These are phyloP conservation scores for Sarcodon sp. DNA, from an alignment of 768 basidiomycete genomes.

Conservation along the genomic window DNA sequence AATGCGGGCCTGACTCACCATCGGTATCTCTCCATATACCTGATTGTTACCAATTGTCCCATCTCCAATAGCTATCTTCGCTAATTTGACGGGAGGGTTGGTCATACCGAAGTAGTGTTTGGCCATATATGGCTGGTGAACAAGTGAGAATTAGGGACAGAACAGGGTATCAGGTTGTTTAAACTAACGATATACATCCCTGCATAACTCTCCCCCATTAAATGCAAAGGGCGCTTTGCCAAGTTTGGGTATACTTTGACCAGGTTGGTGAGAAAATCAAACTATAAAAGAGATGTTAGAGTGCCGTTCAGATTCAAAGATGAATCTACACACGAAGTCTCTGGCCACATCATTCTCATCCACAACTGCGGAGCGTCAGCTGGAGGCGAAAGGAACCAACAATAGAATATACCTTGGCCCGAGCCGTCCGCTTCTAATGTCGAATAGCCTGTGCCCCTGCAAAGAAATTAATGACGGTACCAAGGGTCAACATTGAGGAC, in stretches of 20 bases:
- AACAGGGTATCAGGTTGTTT: not conserved
- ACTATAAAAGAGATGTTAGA: slow-evolving; percentile 21
- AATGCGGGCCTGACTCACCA: slow-evolving; percentile 23
- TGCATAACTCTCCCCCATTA: slow-evolving; percentile 68
- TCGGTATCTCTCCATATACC: slow-evolving; percentile 39
- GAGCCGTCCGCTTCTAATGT: slow-evolving; percentile 34
- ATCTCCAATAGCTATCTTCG: slow-evolving; percentile 63
- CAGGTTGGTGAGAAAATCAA: slow-evolving; percentile 59
- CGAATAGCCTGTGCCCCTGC: slow-evolving; percentile 41
- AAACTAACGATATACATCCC: slow-evolving; percentile 52
- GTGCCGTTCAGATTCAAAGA: not conserved
- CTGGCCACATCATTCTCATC: slow-evolving; percentile 56
- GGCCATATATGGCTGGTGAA: slow-evolving; percentile 53
- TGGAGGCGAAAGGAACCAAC: not conserved
- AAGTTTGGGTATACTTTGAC: slow-evolving; percentile 66
- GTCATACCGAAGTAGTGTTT: slow-evolving; percentile 54
- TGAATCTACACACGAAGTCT: slow-evolving; percentile 25
- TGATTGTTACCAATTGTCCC: slow-evolving; percentile 40
- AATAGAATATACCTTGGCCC: slow-evolving; percentile 36
- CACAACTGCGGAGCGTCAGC: slow-evolving; percentile 21
- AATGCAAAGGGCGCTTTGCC: slow-evolving; percentile 48
- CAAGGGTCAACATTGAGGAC: slow-evolving; percentile 2
- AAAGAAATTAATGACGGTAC: not conserved
- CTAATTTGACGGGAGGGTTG: slow-evolving; percentile 53
- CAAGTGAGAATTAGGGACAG: too few species aligned